Base-by-base conservation (phyloP, 306 rosid species). In the Astragalus membranaceus region DNA sequence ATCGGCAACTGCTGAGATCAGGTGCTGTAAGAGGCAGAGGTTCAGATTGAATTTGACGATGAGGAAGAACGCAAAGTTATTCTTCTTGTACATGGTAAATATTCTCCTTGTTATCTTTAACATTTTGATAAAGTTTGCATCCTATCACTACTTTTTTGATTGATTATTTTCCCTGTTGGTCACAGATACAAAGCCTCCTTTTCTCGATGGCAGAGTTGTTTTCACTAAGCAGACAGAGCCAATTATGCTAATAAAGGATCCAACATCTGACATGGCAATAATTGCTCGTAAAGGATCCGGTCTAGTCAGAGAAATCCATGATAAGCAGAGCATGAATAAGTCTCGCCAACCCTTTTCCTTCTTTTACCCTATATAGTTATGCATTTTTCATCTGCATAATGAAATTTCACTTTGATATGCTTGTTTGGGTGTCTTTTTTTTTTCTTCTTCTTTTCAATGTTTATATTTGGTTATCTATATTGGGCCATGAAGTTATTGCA, bases 221-320 rank as follows among this genome's bases (percentile, higher is more conserved):
- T 94, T 71, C 53, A 90, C 98, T 41, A 90, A 94, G 81, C 98
- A 94, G 87, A 97, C 98, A 5, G 98, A 94, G 74, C 98, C 98
- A 42, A 84, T 94, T 59, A 94, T 94, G 98, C 98, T 97, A 37
- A 83, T 94, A 73, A 94, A 88, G 78, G 98, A 94, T 61, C 96
- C 98, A 12, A 94, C 98, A 51, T 94, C 98, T 62, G 98, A 94
- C 75, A 94, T 94, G 98, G 98, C 98, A 72, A 90, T 94, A 64
- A 88, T 94, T 75, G 88, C 98, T 66, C 97, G 98, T 39, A 94
- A 94, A 83, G 98, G 98, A 56, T 94, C 98, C 80, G 0, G 82
- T 70, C 20, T 94, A 36, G 98, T 94, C 53, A 88, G 92, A 75
- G 98, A 94, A 82, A 86, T 85, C 61, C 97, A 87, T 42, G 98